Evolutionary conservation across 2,329 filamentous ascomycete genomes (phyloP).

Genomic region (Diaporthe aspalathi): DNA sequence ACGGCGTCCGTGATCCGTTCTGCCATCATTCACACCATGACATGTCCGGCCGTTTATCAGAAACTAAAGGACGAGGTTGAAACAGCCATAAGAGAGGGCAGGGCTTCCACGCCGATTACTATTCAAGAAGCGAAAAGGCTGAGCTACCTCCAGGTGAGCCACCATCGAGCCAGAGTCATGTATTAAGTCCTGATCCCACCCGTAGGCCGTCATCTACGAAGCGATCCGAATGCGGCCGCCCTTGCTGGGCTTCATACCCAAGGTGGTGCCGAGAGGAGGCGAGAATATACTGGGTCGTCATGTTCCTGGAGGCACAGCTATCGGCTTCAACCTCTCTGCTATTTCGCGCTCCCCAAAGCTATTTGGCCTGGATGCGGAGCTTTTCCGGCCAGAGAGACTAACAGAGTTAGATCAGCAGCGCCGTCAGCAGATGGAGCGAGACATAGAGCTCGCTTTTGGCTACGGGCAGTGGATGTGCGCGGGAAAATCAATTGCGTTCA

Average conservation of each 20-base stretch:
- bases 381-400: neutral
- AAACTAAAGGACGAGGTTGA: neutral
- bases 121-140: neutral
- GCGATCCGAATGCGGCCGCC: neutral
- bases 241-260: neutral
- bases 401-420: neutral
- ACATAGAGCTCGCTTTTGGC: neutral
- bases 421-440: neutral
- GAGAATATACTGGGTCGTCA: neutral
- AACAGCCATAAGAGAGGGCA: neutral
- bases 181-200: no score
- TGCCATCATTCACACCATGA: neutral
- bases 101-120: neutral
- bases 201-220: constrained; percentile 1
- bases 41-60: neutral
- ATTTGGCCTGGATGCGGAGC: neutral
- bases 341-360: neutral
- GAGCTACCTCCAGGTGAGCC: neutral
- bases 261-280: neutral
- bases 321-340: neutral
- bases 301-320: neutral
- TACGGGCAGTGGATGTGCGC: neutral
- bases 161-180: no score
- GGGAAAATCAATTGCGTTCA: neutral
- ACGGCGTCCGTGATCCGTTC: neutral